Evolutionary conservation across 1,284 basidiomycete genomes (phyloP), one percentile per base, ranked within the genome.

Genomic region (Ceratobasidium sp.): DNA sequence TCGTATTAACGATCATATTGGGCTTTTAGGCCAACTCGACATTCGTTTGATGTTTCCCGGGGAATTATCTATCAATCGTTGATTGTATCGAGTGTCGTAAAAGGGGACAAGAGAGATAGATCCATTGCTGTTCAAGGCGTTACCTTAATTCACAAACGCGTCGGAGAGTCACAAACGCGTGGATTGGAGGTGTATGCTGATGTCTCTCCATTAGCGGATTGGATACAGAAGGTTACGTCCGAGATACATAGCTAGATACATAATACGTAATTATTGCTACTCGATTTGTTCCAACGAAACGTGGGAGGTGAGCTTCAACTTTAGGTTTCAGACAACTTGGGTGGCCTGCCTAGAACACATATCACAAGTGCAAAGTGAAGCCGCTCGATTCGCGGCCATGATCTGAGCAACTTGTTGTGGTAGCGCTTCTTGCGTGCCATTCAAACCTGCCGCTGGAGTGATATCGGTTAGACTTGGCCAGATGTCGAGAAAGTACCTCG

Each of bases 1-100:
- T 33, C 3, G 26, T n/a, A 65, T n/a, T 7, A 13, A 12, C 52
- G 28, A 33, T 38, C n/a, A 52, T 52, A 6, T 38, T 13, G 33
- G 28, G 17, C 4, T 38, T 42, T 17, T 54, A 68, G 66, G 17
- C 5, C 50, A 26, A 68, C 66, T 52, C 46, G 66, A 20, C 66
- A 68, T 28, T 68, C 66, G 17, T 68, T 68, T 20, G 66, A 68
- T 54, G 28, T 68, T 54, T 6, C 66, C 28, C 28, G 42, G 15
- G 66, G 66, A 3, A 68, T 68, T 15, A 68, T 68, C 46, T 68
- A 68, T 15, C 66, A 68, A 20, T 33, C 66, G 7, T 28, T 54
- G 10, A 52, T 26, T 44, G 66, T 68, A 15, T 33, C 66, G 6
- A 28, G 48, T 28, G 33, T 54, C 17, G 26, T 68, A 1, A 46